A percentile compares a stretch with the other conserved stretches of the same genome.
Evolutionary conservation across 2,329 filamentous ascomycete genomes (phyloP).

Genomic region (Thermochaetoides dissita): DNA sequence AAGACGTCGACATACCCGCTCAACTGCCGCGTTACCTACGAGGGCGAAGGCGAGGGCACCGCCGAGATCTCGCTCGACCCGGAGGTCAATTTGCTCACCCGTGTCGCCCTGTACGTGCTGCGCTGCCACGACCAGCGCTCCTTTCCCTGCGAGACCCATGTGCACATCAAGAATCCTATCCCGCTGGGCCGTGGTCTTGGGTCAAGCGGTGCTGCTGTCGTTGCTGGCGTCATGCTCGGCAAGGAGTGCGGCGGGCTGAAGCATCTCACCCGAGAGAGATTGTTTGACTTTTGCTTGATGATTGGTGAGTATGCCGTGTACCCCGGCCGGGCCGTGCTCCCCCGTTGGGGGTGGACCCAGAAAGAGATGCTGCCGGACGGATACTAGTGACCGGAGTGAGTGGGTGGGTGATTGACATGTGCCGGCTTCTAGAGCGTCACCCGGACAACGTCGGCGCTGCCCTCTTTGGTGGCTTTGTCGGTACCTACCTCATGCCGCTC

Average conservation of each 20-base stretch:
- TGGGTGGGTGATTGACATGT: neutral
- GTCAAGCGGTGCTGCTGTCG: conserved; percentile 90
- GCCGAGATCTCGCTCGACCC: conserved; percentile 70
- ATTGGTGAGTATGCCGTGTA: conserved; percentile 45
- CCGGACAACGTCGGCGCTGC: conserved; percentile 92
- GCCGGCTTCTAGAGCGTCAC: conserved; percentile 50
- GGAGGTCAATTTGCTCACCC: conserved; percentile 81
- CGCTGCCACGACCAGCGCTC: conserved; percentile 75
- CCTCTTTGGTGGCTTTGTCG: conserved; percentile 90
- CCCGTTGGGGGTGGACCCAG: too few species aligned
- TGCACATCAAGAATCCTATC: conserved; percentile 93
- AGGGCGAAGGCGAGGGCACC: conserved; percentile 60
- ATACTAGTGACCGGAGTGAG: neutral
- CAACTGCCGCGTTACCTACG: conserved; percentile 85
- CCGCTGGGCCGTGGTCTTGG: conserved; percentile 83
- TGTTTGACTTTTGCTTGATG: conserved; percentile 96
- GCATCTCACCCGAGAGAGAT: conserved; percentile 58
- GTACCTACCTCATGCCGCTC: conserved; percentile 88
- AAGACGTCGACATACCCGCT: conserved; percentile 45
- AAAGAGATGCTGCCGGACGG: too few species aligned
- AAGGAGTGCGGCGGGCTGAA: conserved; percentile 75
- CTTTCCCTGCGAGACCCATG: conserved; percentile 75
- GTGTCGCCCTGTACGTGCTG: conserved; percentile 86
- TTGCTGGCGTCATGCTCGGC: conserved; percentile 83
- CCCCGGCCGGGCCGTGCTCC: too few species aligned